Evolutionary conservation across 805 yeast species (phyloP).

Genomic region (Starmerella etchellsii): DNA sequence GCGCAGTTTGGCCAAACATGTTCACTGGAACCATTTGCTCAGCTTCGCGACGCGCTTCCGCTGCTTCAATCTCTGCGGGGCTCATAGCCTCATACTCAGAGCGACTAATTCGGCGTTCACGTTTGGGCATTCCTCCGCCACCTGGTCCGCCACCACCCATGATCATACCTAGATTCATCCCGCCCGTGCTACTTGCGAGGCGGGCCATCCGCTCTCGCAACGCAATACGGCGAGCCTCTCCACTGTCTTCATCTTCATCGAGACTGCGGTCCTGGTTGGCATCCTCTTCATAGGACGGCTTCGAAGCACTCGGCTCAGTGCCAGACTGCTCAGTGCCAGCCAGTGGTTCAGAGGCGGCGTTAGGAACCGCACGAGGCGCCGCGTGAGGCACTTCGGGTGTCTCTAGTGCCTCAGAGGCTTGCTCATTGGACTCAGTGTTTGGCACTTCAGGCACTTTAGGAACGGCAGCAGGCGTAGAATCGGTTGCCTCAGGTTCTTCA

Average conservation of each 20-base stretch:
- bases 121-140: constrained; percentile 7
- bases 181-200: constrained; percentile 80
- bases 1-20: constrained; percentile 11
- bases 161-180: constrained; percentile 38
- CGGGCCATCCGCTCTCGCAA: constrained; percentile 93
- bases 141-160: constrained; percentile 16
- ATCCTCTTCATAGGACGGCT: too few relatives aligned
- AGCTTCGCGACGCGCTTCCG: constrained; percentile 19
- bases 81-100: constrained; percentile 16
- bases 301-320: background rate
- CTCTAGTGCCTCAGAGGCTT: too few relatives aligned
- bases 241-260: constrained; percentile 31
- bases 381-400: too few relatives aligned
- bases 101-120: constrained; percentile 13
- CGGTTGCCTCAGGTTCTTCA: background rate
- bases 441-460: too few relatives aligned
- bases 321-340: background rate
- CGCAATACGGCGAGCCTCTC: constrained; percentile 51
- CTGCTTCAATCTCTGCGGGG: constrained; percentile 17
- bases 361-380: background rate
- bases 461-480: too few relatives aligned
- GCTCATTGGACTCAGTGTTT: too few relatives aligned
- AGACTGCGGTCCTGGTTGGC: constrained; percentile 5
- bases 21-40: constrained; percentile 15
- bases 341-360: background rate